A percentile compares a stretch with the other conserved stretches of the same genome.
Evolutionary conservation across 345 rosid genomes (phyloP).

Genomic region (Sisymbrium irio): DNA sequence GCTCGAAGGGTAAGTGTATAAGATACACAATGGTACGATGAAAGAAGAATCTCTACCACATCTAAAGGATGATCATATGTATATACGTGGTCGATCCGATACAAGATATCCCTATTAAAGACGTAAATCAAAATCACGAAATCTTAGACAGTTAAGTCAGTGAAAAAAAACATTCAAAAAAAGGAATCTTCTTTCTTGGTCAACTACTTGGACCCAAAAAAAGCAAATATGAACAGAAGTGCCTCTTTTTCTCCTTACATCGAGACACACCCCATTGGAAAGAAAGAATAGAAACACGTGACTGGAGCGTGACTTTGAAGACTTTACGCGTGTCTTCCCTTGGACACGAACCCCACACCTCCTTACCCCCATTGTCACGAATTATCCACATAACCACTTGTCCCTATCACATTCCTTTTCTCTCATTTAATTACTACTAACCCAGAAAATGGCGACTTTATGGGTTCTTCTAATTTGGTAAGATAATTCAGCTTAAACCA

Average conservation of each 20-base stretch:
- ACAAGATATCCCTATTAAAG: not conserved
- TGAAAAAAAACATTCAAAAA: not conserved
- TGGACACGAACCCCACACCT: constrained; percentile 21
- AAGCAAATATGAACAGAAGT: constrained; percentile 19
- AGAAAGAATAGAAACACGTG: constrained; percentile 35
- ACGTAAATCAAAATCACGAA: not conserved
- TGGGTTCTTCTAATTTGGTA: constrained; percentile 12
- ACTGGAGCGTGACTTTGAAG: constrained; percentile 26
- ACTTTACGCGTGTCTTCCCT: constrained; percentile 24
- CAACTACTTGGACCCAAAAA: constrained; percentile 21
- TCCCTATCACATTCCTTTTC: constrained; percentile 13
- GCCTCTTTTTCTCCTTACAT: constrained; percentile 22
- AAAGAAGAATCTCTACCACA: not conserved
- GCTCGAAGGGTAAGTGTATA: not conserved
- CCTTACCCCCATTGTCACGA: constrained; percentile 16
- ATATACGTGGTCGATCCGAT: not conserved
- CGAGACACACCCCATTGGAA: constrained; percentile 23
- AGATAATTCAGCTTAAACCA: constrained; percentile 7
- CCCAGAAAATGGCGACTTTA: constrained; percentile 1
- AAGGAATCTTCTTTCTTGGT: constrained; percentile 17
- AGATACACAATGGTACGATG: not conserved
- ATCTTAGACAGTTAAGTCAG: not conserved
- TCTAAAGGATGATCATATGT: not conserved
- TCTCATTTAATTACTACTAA: not conserved
- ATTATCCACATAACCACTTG: constrained; percentile 30